These are phyloP conservation scores for Neofusicoccum laricinum DNA, from an alignment of 2,329 filamentous ascomycete species.

Conservation along the genomic window DNA sequence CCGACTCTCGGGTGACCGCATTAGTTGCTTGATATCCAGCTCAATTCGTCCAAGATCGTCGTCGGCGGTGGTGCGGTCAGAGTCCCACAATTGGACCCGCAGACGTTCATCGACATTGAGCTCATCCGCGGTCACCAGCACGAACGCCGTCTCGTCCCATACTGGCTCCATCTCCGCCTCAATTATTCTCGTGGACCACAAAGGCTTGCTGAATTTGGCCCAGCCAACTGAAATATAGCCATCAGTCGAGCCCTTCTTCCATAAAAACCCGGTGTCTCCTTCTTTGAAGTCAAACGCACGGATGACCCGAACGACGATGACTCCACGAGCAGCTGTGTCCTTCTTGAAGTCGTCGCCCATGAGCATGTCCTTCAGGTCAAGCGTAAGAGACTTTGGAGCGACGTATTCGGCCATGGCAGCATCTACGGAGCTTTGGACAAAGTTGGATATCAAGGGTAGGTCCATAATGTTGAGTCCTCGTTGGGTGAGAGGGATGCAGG, in stretches of 20 bases:
- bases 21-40: conserved; percentile 63
- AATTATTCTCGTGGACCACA: conserved; percentile 65
- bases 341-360: conserved; percentile 78
- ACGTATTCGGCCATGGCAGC: conserved; percentile 74
- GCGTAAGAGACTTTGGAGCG: conserved; percentile 69
- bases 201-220: conserved; percentile 72
- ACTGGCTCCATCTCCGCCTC: conserved; percentile 63
- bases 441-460: conserved; percentile 69
- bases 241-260: conserved; percentile 63
- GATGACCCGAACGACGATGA: conserved; percentile 65
- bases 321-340: conserved; percentile 63
- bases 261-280: conserved; percentile 62
- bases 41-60: conserved; percentile 74
- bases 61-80: conserved; percentile 68
- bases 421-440: conserved; percentile 71
- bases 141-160: conserved; percentile 68
- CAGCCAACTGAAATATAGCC: conserved; percentile 70
- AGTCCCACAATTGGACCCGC: conserved; percentile 72
- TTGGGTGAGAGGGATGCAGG: conserved; percentile 67
- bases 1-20: conserved; percentile 57
- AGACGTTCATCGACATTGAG: conserved; percentile 69
- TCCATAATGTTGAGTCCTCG: conserved; percentile 72
- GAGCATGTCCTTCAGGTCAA: conserved; percentile 75
- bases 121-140: conserved; percentile 69
- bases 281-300: conserved; percentile 68